Percentiles rank a stretch among this genome's conserved stretches.
Conservation (phyloP, 1,284 basidiomycete genomes). For the Vanrija pseudolonga region DNA sequence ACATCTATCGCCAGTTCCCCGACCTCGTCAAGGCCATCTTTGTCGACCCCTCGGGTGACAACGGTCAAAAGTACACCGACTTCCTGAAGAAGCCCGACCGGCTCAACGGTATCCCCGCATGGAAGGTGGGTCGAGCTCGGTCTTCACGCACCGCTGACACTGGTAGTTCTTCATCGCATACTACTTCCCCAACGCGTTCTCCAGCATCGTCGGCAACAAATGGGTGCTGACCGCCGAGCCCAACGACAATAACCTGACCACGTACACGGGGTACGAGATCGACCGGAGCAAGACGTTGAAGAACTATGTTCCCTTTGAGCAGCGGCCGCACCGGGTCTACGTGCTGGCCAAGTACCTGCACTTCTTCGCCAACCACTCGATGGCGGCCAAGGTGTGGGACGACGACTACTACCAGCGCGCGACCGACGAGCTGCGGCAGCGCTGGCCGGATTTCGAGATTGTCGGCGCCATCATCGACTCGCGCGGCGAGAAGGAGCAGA, state of each 20-base stretch:
- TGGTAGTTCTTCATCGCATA: constrained; percentile 24
- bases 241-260: background rate
- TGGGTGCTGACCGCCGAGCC: constrained; percentile 18
- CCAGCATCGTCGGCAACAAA: constrained; percentile 16
- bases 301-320: background rate
- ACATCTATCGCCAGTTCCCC: constrained; percentile 24
- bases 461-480: constrained; percentile 16
- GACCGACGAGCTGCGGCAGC: constrained; percentile 6
- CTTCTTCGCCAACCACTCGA: constrained; percentile 7
- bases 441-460: constrained; percentile 19
- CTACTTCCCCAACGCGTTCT: constrained; percentile 19
- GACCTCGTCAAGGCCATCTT: constrained; percentile 22
- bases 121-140: constrained; percentile 22
- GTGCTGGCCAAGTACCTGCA: constrained; percentile 22
- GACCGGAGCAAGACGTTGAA: background rate
- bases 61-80: constrained; percentile 5
- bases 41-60: constrained; percentile 4
- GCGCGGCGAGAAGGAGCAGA: constrained; percentile 1
- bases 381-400: no score
- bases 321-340: constrained; percentile 21
- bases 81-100: constrained; percentile 13
- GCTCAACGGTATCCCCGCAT: constrained; percentile 23
- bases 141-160: background rate
- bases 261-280: constrained; percentile 16
- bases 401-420: constrained; percentile 10